phyloP scores from a whole-genome alignment of 176 grass and related monocot species.

The Bonia amplexicaulis region DNA sequence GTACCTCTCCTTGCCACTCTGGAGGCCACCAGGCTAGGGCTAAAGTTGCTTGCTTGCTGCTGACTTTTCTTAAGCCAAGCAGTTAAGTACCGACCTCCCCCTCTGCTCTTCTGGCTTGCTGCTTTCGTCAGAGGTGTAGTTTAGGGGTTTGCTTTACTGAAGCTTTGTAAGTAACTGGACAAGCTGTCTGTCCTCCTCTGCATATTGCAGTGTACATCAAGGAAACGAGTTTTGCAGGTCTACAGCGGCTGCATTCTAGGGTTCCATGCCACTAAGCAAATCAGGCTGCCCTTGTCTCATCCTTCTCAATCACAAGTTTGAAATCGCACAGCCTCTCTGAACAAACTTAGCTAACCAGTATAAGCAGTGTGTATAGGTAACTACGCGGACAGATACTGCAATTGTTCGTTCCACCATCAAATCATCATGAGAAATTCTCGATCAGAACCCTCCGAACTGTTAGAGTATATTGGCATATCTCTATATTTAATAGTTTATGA shows the following conservation, averaged over 20 bases:
- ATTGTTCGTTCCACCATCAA: background rate
- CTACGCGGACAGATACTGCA: background rate
- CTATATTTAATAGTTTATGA: too few species aligned
- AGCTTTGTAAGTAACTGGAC: constrained; percentile 10
- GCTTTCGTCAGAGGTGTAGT: background rate
- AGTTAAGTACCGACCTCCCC: background rate
- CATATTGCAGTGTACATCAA: background rate
- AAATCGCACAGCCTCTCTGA: background rate
- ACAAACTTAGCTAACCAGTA: background rate
- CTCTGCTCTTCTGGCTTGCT: background rate
- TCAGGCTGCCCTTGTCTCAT: background rate
- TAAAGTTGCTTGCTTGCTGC: background rate
- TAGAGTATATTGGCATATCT: too few species aligned
- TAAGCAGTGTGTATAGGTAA: background rate
- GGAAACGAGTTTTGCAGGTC: background rate
- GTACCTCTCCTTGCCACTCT: background rate
- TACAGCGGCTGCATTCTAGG: background rate
- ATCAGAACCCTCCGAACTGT: background rate
- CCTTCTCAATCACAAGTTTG: background rate
- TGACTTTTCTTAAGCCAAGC: constrained; percentile 2
- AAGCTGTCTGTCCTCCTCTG: constrained; percentile 3
- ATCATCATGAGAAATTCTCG: background rate
- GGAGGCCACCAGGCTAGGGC: background rate
- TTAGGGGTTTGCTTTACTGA: background rate
- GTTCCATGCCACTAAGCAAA: background rate